phyloP scores from a whole-genome alignment of 805 yeast genomes.

The Starmerella geochares region DNA sequence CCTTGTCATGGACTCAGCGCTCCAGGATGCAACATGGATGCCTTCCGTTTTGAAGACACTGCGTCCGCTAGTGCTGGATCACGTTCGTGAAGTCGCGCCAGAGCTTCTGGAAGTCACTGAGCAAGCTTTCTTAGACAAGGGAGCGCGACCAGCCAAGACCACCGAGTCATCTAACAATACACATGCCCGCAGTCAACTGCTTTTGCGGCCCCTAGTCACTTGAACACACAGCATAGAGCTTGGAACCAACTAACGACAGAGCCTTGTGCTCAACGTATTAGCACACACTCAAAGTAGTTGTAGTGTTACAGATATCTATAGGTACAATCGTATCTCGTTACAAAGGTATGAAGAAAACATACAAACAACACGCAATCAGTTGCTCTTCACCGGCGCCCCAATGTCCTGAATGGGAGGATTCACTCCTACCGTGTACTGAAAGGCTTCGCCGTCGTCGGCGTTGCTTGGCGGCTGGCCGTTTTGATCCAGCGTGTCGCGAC shows the following conservation, averaged over 20 bases:
- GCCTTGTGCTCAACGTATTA: no score
- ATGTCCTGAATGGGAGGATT: neutral
- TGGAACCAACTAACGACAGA: no score
- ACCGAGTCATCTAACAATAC: neutral
- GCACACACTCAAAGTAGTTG: neutral
- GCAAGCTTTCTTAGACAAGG: neutral
- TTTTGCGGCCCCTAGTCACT: neutral
- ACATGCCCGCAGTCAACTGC: neutral
- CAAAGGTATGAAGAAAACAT: neutral
- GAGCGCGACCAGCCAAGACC: neutral
- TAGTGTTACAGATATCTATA: neutral
- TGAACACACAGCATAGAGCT: neutral
- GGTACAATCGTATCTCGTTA: constrained; percentile 7
- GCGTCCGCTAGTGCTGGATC: constrained; percentile 6
- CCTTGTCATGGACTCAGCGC: constrained; percentile 9
- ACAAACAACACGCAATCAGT: neutral
- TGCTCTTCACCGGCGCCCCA: constrained; percentile 1
- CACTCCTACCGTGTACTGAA: neutral
- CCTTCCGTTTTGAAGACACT: constrained; percentile 5
- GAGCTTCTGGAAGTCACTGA: neutral
- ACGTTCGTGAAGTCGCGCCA: neutral
- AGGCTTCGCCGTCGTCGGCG: constrained; percentile 1
- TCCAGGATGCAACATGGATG: constrained; percentile 10
- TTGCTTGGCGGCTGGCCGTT: neutral
- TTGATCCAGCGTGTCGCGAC: neutral